A percentile compares a stretch with the other conserved stretches of the same genome.
These are phyloP conservation scores for Gentiana straminea DNA, from an alignment of 257 asterid genomes.

Conservation along the genomic window DNA sequence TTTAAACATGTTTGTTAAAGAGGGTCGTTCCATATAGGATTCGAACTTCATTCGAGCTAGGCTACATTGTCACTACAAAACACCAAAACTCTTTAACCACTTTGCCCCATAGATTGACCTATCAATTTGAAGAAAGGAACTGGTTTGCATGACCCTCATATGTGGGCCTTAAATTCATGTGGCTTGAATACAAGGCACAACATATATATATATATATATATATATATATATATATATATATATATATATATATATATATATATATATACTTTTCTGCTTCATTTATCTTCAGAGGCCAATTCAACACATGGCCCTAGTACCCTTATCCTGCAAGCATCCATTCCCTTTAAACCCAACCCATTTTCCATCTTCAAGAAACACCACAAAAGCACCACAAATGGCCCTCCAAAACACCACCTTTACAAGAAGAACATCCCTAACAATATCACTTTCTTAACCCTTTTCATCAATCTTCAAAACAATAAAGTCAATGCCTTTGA, in stretches of 20 bases:
- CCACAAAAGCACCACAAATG: constrained; percentile 14
- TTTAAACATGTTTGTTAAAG: no score
- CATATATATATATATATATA: no score
- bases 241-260: neutral
- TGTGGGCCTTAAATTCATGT: no score
- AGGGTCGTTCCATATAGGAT: no score
- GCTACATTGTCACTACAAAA: no score
- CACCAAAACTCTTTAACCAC: no score
- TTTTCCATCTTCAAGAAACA: constrained; percentile 5
- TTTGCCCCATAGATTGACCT: no score
- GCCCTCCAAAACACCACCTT: constrained; percentile 5
- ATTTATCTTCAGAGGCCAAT: neutral
- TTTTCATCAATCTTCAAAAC: constrained; percentile 7
- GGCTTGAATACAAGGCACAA: no score
- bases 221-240: no score
- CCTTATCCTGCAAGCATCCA: constrained; percentile 12
- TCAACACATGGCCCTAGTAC: constrained; percentile 12
- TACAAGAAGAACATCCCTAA: constrained; percentile 25
- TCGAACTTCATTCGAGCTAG: no score
- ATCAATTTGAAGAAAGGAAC: neutral
- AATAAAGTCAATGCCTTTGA: constrained; percentile 32
- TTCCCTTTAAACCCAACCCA: constrained; percentile 1
- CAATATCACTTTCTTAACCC: constrained; percentile 3
- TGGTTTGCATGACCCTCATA: no score
- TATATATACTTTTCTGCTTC: neutral